Evolutionary conservation across 1,284 basidiomycete genomes (phyloP).

Genomic region (Melampsora abietis-canadensis): DNA sequence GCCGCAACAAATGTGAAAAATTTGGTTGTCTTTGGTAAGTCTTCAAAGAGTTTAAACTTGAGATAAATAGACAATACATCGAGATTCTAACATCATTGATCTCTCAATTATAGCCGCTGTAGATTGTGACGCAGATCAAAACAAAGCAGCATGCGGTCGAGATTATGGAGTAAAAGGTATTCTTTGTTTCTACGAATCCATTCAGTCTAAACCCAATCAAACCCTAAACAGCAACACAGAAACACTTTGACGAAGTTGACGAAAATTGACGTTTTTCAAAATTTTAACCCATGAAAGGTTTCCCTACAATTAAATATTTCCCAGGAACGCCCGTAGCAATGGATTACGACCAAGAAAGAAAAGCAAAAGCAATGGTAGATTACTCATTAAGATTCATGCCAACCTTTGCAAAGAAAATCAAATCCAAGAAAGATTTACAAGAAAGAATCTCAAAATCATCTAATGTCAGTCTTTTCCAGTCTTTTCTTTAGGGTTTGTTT

Average conservation of each 20-base stretch:
- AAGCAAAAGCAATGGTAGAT: constrained; percentile 36
- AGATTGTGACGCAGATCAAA: constrained; percentile 42
- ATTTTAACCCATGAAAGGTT: constrained; percentile 5
- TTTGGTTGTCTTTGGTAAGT: constrained; percentile 29
- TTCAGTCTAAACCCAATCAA: too few relatives aligned
- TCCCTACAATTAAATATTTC: constrained; percentile 35
- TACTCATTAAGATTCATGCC: constrained; percentile 36
- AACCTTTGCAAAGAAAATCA: constrained; percentile 36
- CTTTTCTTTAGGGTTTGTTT: background rate
- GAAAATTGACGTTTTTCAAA: background rate
- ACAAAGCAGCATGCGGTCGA: constrained; percentile 20
- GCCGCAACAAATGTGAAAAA: constrained; percentile 38
- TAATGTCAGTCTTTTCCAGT: constrained; percentile 8
- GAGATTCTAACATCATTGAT: background rate
- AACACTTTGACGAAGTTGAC: background rate
- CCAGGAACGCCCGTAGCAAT: constrained; percentile 19
- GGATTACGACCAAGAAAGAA: constrained; percentile 32
- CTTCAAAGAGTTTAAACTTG: too few relatives aligned
- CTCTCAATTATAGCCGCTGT: constrained; percentile 9
- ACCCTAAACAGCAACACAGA: too few relatives aligned
- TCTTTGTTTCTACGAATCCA: too few relatives aligned
- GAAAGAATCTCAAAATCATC: constrained; percentile 27
- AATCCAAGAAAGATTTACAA: constrained; percentile 18
- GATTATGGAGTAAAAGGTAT: constrained; percentile 40
- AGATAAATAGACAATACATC: background rate